Conservation (phyloP, 108 stramenopile species). For the Seminavis robusta region DNA sequence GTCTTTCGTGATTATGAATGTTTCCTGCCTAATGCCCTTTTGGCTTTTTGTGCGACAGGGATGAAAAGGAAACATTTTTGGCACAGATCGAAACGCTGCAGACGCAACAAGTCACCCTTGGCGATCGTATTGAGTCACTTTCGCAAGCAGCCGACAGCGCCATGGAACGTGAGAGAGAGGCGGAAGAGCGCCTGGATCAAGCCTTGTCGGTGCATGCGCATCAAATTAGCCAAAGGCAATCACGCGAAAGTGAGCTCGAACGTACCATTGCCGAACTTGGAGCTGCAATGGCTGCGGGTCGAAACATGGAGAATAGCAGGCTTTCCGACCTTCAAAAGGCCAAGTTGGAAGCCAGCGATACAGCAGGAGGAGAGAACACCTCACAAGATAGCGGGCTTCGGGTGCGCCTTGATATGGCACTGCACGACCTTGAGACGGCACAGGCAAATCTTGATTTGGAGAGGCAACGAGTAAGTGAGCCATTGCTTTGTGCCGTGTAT, state of each 20-base stretch:
- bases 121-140: constrained; percentile 65
- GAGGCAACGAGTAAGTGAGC: too few relatives aligned
- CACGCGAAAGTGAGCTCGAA: constrained; percentile 77
- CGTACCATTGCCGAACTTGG: constrained; percentile 75
- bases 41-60: too few relatives aligned
- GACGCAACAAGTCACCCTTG: constrained; percentile 54
- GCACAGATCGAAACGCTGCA: constrained; percentile 59
- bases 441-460: too few relatives aligned
- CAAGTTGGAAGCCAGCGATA: neutral
- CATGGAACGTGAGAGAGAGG: constrained; percentile 67
- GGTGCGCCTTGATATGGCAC: constrained; percentile 40
- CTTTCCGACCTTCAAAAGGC: neutral
- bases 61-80: constrained; percentile 60
- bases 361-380: neutral
- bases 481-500: too few relatives aligned
- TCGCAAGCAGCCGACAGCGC: constrained; percentile 62
- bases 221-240: constrained; percentile 68
- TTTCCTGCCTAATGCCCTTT: too few relatives aligned
- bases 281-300: constrained; percentile 60
- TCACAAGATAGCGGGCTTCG: neutral
- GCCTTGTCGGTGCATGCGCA: constrained; percentile 69
- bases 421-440: constrained; percentile 50
- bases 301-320: constrained; percentile 24
- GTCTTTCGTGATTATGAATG: too few relatives aligned
- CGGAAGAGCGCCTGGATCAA: constrained; percentile 72